Percentiles rank a stretch among this genome's conserved stretches.
phyloP scores from a whole-genome alignment of 2,329 filamentous ascomycete species.

The Alternaria metachromatica region DNA sequence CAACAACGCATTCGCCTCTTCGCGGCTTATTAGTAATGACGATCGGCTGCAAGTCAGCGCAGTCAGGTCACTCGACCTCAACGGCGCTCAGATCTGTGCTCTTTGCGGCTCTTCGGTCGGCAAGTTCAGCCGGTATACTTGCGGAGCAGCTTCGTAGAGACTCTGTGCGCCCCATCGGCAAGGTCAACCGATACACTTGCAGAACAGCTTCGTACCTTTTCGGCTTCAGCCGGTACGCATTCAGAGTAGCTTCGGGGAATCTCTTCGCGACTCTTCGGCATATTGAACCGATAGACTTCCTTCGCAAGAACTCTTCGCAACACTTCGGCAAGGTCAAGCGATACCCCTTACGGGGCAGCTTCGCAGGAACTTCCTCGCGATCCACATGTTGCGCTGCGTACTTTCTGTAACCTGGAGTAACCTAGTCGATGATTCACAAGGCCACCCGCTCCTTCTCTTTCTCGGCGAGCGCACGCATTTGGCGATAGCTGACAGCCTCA shows the following conservation, averaged over 20 bases:
- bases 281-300: neutral
- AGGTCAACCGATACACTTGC: neutral
- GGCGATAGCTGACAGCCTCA: neutral
- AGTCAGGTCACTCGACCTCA: neutral
- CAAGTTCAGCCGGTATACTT: neutral
- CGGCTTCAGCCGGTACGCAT: neutral
- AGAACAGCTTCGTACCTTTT: neutral
- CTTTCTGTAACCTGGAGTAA: neutral
- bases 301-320: neutral
- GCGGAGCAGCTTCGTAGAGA: neutral
- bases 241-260: neutral
- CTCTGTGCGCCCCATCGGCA: neutral
- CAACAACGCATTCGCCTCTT: neutral
- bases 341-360: neutral
- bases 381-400: neutral
- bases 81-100: neutral
- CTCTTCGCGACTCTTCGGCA: neutral
- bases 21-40: neutral
- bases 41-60: neutral
- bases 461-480: neutral
- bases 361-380: neutral
- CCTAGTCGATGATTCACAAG: neutral
- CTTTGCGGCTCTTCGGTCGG: neutral
- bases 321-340: neutral
- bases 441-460: neutral